A percentile compares a stretch with the other conserved stretches of the same genome.
phyloP scores from a whole-genome alignment of 2,329 filamentous ascomycete species.

The Drechslera avenae region DNA sequence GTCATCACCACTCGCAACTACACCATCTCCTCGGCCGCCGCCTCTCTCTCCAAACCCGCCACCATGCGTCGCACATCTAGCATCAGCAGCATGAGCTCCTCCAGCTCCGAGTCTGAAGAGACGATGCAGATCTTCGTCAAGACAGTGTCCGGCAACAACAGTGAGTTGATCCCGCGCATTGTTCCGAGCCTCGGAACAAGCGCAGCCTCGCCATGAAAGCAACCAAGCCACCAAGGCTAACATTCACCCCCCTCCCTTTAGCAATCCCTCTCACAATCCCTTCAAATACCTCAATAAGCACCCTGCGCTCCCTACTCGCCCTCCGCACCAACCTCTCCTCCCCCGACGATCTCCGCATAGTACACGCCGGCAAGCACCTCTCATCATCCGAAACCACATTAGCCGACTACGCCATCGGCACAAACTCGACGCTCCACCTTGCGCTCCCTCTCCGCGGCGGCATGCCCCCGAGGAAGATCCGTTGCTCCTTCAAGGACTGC shows the following conservation, averaged over 20 bases:
- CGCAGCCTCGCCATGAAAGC: background rate
- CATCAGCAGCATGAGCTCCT: slow-evolving; percentile 51
- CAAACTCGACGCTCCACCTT: slow-evolving; percentile 60
- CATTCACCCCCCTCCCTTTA: slow-evolving; percentile 36
- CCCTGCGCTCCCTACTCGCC: slow-evolving; percentile 62
- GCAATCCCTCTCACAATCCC: slow-evolving; percentile 64
- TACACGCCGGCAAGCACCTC: slow-evolving; percentile 64
- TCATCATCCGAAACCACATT: slow-evolving; percentile 51
- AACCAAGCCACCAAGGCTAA: slow-evolving; percentile 15
- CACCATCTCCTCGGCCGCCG: slow-evolving; percentile 1
- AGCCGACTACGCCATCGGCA: slow-evolving; percentile 54
- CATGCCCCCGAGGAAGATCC: slow-evolving; percentile 73
- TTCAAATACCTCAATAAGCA: slow-evolving; percentile 58
- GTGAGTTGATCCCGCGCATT: slow-evolving; percentile 50
- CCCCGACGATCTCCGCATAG: slow-evolving; percentile 58
- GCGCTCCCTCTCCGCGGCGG: slow-evolving; percentile 62
- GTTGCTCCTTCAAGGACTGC: slow-evolving; percentile 90
- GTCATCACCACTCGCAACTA: slow-evolving; percentile 15
- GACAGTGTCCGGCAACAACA: slow-evolving; percentile 60
- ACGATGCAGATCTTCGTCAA: slow-evolving; percentile 68
- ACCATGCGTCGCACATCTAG: slow-evolving; percentile 46
- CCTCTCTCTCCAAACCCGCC: slow-evolving; percentile 10
- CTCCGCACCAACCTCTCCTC: slow-evolving; percentile 60
- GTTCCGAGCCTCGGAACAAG: slow-evolving; percentile 24
- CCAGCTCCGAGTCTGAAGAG: slow-evolving; percentile 53